phyloP scores from a whole-genome alignment of 1,139 yeast genomes.

The Candida glucosophila region DNA sequence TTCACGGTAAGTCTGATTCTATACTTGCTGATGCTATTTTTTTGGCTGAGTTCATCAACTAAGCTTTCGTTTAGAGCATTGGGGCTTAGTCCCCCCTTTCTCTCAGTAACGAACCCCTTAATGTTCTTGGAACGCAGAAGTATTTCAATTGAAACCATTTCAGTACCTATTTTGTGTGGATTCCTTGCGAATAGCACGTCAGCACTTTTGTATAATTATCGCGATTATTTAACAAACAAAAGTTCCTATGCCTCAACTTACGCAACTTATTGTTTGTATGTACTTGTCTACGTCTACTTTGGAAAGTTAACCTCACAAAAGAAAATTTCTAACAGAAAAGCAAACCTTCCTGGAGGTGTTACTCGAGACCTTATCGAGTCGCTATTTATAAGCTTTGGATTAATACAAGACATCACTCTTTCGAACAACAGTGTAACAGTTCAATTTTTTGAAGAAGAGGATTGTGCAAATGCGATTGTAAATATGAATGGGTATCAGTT shows the following conservation, averaged over 20 bases:
- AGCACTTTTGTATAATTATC: no score
- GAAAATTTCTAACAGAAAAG: conserved; percentile 6
- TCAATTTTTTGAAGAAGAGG: conserved; percentile 7
- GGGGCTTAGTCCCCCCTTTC: conserved; percentile 23
- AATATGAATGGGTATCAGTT: conserved; percentile 9
- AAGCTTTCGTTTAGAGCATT: conserved; percentile 27
- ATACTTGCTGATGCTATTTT: conserved; percentile 29
- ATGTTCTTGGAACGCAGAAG: conserved; percentile 45
- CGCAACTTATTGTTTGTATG: no score
- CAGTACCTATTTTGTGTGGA: no score
- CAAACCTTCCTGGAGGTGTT: conserved; percentile 5
- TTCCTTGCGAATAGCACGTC: no score
- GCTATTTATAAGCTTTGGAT: conserved; percentile 8
- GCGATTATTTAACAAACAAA: no score
- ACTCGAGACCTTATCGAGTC: conserved; percentile 5
- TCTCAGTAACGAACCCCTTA: conserved; percentile 28
- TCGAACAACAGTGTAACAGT: conserved; percentile 3
- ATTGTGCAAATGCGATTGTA: conserved; percentile 7
- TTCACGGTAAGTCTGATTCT: conserved; percentile 29
- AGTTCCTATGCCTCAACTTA: no score
- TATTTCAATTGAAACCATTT: conserved; percentile 33
- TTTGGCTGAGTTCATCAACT: conserved; percentile 22
- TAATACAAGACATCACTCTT: conserved; percentile 3
- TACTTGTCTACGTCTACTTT: no score
- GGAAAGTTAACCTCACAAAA: no score